Base-by-base conservation (phyloP, 176 grass and related monocot species). In the Oryza coarctata region DNA sequence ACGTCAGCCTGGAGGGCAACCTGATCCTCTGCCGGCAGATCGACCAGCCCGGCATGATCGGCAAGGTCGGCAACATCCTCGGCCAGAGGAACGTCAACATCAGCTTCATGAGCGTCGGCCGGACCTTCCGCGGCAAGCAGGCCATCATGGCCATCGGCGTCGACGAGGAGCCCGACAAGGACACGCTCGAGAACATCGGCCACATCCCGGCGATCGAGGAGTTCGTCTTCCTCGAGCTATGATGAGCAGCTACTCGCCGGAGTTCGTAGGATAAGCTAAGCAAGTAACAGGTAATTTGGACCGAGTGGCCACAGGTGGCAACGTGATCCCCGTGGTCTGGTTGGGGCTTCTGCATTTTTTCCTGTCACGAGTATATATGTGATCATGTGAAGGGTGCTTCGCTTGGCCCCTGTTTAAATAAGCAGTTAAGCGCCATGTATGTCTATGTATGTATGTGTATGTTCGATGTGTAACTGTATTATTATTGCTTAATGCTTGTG, bases 131-230 rank as follows among this genome's bases (percentile, higher is more conserved):
- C 3, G 86, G 97, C 27, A 95, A 95, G 74, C 90, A 94, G 55
- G 97, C 97, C 0, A 93, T 99, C 63, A 99, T 99, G 97, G 97
- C 89, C 41, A 99, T 99, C 15, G 97, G 97, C 23, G 97, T 99
- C 5, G 97, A 99, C 27, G 97, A 96, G 76, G 93, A 92, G 85
- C 97, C 93, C 0, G 65, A 86, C 39, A 88, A 92, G 74, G 91
- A 99, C 39, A 89, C 91, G 70, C 89, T 99, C 11, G 88, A 91
- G 70, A 77, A 86, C 17, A 99, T 99, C 1, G 97, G 97, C 3
- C 78, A 30, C 22, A 92, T 94, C 36, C 85, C 82, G 0, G 90
- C 91, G 30, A 81, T 99, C 10, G 91, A 95, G 82, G 97, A 99
- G 89, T 99, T 99, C 69, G 93, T 94, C 25, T 99, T 99, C 82